Percentiles rank a stretch among this genome's conserved stretches.
These are phyloP conservation scores for Pichia sp. DNA, from an alignment of 1,139 yeast genomes.

Conservation along the genomic window DNA sequence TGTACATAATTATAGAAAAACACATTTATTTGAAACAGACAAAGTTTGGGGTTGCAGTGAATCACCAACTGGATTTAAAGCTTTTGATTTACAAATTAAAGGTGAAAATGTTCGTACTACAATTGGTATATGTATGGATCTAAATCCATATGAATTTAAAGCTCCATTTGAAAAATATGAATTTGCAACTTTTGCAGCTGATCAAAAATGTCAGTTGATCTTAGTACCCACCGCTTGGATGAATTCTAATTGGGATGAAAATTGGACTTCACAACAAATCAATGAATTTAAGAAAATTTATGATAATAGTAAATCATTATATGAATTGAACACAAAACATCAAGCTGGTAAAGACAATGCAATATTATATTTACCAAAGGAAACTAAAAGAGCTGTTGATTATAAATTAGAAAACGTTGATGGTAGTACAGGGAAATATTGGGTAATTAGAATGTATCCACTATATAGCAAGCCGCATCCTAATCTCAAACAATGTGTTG, in stretches of 20 bases:
- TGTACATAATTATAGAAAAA: conserved; percentile 66
- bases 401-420: conserved; percentile 19
- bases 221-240: conserved; percentile 91
- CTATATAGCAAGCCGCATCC: conserved; percentile 24
- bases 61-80: conserved; percentile 50
- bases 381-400: conserved; percentile 10
- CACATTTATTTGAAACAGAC: conserved; percentile 75
- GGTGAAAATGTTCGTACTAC: conserved; percentile 35
- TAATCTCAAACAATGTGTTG: conserved; percentile 29
- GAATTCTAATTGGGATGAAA: conserved; percentile 29
- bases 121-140: conserved; percentile 93
- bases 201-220: conserved; percentile 47
- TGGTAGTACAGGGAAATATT: conserved; percentile 37
- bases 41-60: conserved; percentile 76
- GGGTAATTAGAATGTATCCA: conserved; percentile 61
- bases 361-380: conserved; percentile 6
- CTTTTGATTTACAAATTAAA: conserved; percentile 36
- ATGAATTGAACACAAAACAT: conserved; percentile 15
- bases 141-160: conserved; percentile 78
- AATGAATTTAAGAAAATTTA: conserved; percentile 15
- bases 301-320: conserved; percentile 4
- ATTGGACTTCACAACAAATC: conserved; percentile 19
- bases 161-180: conserved; percentile 76
- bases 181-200: conserved; percentile 51
- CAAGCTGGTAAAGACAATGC: conserved; percentile 5